phyloP scores from a whole-genome alignment of 1,139 yeast genomes.

The Pneumocystis sp. region DNA sequence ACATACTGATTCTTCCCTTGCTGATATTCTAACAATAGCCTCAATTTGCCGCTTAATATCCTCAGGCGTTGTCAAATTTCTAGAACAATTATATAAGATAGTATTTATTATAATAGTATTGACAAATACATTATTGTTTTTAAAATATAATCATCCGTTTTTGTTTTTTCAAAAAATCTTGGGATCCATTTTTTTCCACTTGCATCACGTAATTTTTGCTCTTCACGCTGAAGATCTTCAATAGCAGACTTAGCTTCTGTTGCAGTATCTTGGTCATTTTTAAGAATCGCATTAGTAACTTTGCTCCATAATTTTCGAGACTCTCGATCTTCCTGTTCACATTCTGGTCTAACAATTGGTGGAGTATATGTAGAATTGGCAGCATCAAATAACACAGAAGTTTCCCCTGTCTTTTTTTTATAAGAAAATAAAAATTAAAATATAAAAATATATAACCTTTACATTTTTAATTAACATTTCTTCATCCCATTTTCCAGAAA shows the following conservation, averaged over 20 bases:
- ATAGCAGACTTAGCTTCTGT: slow-evolving; percentile 76
- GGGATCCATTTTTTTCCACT: slow-evolving; percentile 75
- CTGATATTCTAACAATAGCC: neutral
- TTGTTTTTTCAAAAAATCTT: slow-evolving; percentile 39
- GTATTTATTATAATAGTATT: neutral
- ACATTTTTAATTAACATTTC: slow-evolving; percentile 53
- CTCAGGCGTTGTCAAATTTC: neutral
- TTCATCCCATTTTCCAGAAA: slow-evolving; percentile 90
- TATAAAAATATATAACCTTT: slow-evolving; percentile 7
- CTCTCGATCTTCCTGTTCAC: slow-evolving; percentile 67
- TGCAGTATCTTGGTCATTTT: slow-evolving; percentile 64
- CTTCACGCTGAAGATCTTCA: slow-evolving; percentile 65
- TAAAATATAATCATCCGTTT: slow-evolving; percentile 20
- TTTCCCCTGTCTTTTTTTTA: slow-evolving; percentile 28
- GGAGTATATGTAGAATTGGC: slow-evolving; percentile 33
- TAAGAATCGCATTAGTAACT: slow-evolving; percentile 62
- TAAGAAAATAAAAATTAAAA: neutral
- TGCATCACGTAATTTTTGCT: slow-evolving; percentile 58
- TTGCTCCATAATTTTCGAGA: slow-evolving; percentile 71
- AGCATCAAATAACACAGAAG: slow-evolving; percentile 51
- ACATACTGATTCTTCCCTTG: neutral
- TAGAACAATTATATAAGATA: neutral
- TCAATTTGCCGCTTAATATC: neutral
- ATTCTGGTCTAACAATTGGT: slow-evolving; percentile 63
- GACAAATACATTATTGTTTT: slow-evolving; percentile 1